Evolutionary conservation across 1,284 basidiomycete genomes (phyloP), one percentile per base, ranked within the genome.

Genomic region (Cystobasidiaceae sp.): DNA sequence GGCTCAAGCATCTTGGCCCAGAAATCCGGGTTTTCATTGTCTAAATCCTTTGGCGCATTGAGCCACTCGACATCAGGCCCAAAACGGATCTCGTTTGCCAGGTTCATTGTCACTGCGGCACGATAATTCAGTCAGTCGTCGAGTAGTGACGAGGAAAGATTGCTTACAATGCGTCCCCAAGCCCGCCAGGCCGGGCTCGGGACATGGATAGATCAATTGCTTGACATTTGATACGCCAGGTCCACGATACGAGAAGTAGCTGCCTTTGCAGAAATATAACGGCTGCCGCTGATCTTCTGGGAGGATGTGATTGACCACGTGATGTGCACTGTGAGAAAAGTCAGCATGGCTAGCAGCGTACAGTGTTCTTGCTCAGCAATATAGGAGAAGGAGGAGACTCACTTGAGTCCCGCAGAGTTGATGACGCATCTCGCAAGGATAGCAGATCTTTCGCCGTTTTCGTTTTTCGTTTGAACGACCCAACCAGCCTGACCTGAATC

Each of bases 61-160:
- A 97, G 81, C 85, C 90, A 92, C 74, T 97, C 88, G 7, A 93
- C 82, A 74, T 97, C 93, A 2, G 94, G 96, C 0, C 94, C 94
- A 75, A 99, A 98, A 25, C 85, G 84, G 55, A 98, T 82, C 71
- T 89, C 88, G 0, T 90, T 89, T 58, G 88, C 83, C 66, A 99
- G 76, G 76, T 94, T 90, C 44, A 98, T 79, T 6, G 92, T 96
- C 3, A 71, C 67, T 68, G 30, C 54, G 49, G 27, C 27, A 43
- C 13, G 15, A 48, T 21, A 46, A 57, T 37, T 37, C 11, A 17
- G 30, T 49, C 46, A 23, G 7, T 13, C 37, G 17, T 9, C 11
- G 3, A 6, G 30, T 48, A 25, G 71, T 75, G 21, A 74, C 66
- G 49, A 73, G 72, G 1, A 70, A 49, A 54, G 21, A 15, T 28